Base-by-base conservation (phyloP, 257 asterid genomes). In the Solanum ahanhuiri region DNA sequence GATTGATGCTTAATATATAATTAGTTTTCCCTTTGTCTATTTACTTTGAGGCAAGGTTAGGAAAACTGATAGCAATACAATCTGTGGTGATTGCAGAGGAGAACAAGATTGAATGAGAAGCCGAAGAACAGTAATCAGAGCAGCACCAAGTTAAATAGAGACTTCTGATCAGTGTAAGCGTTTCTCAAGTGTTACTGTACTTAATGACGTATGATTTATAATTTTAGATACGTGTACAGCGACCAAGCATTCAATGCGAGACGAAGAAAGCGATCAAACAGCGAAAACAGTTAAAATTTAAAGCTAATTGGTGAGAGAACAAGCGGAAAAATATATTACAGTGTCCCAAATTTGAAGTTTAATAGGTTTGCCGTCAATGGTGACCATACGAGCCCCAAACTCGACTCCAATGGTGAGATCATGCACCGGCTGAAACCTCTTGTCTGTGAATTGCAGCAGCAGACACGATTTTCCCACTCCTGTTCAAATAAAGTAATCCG, bases 321-420 rank as follows among this genome's bases (percentile, higher is more conserved):
- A 43, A 81, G 17, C n/a, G 17, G 48, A 70, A 28, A 66, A 64
- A 20, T 17, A 31, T 14, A 45, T 67, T 48, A 86, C 88, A 66
- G 88, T 86, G 71, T 86, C 88, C 88, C 88, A 86, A 86, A 86
- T 86, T 86, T 86, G 88, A 69, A 86, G 88, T 77, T 86, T 86
- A 83, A 86, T 82, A 7, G 88, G 88, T 28, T 73, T 71, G 83
- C 41, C 22, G 3, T 86, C 88, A 22, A 86, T 86, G 45, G 64
- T 82, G 11, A 86, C 86, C 88, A 86, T 86, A 43, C 88, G 88
- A 72, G 88, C 88, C 86, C 88, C 88, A 48, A 86, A 86, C 67
- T 86, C 88, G 25, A 86, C 88, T 28, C 88, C 88, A 64, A 86
- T 86, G 22, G 88, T 86, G 31, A 86, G 83, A 86, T 86, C 88